Percentiles rank a stretch among this genome's conserved stretches.
phyloP scores from a whole-genome alignment of 257 asterid genomes.

The Marsdenia floribunda region DNA sequence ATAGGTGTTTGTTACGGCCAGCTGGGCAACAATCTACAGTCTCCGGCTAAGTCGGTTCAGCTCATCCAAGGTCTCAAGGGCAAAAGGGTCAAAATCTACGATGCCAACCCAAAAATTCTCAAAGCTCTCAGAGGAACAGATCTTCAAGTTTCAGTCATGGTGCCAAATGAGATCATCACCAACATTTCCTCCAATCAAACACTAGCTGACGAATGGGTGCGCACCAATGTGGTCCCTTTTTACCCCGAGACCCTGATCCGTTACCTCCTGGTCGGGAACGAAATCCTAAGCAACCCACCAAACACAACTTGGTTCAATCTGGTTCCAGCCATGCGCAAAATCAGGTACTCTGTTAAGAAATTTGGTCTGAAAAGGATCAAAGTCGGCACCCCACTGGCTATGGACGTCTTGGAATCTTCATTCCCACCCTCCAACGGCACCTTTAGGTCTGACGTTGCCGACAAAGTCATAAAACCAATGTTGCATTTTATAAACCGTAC shows the following conservation, averaged over 20 bases:
- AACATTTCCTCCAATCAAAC: slow-evolving; percentile 56
- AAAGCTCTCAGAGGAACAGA: slow-evolving; percentile 52
- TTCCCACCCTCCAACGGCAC: slow-evolving; percentile 81
- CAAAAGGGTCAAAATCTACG: slow-evolving; percentile 74
- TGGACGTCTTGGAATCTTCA: slow-evolving; percentile 68
- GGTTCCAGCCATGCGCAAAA: slow-evolving; percentile 80
- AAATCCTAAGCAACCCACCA: slow-evolving; percentile 64
- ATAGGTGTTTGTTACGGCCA: slow-evolving; percentile 90
- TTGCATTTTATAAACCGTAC: slow-evolving; percentile 55
- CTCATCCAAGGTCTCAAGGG: slow-evolving; percentile 58
- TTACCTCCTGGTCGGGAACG: slow-evolving; percentile 88
- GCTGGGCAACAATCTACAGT: slow-evolving; percentile 79
- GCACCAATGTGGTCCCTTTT: slow-evolving; percentile 52
- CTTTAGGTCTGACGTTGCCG: slow-evolving; percentile 57
- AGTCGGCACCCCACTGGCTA: slow-evolving; percentile 79
- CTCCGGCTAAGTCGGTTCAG: slow-evolving; percentile 43
- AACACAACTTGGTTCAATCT: slow-evolving; percentile 77
- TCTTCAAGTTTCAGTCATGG: slow-evolving; percentile 75
- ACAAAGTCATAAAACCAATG: slow-evolving; percentile 51
- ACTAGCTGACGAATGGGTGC: slow-evolving; percentile 72
- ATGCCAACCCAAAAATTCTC: slow-evolving; percentile 57
- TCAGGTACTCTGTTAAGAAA: slow-evolving; percentile 52
- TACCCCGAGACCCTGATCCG: slow-evolving; percentile 71
- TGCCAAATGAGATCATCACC: slow-evolving; percentile 70
- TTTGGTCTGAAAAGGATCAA: slow-evolving; percentile 52